These are phyloP conservation scores for Grigorovia jiainica DNA, from an alignment of 805 yeast genomes.

Conservation along the genomic window DNA sequence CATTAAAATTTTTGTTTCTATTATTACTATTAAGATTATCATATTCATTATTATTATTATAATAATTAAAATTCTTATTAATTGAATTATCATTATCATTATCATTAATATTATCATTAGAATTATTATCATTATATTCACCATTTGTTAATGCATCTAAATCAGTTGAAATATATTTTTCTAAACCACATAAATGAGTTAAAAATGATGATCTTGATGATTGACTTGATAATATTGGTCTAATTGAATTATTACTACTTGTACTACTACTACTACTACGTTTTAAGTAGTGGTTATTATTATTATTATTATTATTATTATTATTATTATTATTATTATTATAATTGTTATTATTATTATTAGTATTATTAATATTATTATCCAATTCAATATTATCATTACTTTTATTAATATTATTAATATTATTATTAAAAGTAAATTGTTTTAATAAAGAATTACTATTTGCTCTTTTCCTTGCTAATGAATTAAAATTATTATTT, in stretches of 20 bases:
- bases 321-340: background rate
- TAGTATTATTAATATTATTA: slow-evolving; percentile 3
- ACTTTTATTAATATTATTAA: too few species aligned
- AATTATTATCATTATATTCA: background rate
- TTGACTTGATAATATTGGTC: slow-evolving; percentile 7
- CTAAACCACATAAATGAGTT: slow-evolving; percentile 23
- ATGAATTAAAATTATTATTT: background rate
- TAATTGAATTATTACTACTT: background rate
- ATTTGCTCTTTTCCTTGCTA: slow-evolving; percentile 7
- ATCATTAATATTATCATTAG: background rate
- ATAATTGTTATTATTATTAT: background rate
- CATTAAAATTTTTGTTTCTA: too few species aligned
- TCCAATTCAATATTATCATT: too few species aligned
- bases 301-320: background rate
- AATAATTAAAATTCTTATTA: too few species aligned
- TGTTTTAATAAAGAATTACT: slow-evolving; percentile 7
- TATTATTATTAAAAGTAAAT: background rate
- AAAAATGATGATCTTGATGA: slow-evolving; percentile 18
- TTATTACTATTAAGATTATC: too few species aligned
- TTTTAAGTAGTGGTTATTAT: background rate
- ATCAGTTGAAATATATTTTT: slow-evolving; percentile 21
- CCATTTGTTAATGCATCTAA: slow-evolving; percentile 17
- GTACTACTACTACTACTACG: background rate
- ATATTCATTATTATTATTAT: too few species aligned
- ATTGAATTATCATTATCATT: background rate